Conservation (phyloP, 345 rosid species). For the Eucalyptus erythrocorys region DNA sequence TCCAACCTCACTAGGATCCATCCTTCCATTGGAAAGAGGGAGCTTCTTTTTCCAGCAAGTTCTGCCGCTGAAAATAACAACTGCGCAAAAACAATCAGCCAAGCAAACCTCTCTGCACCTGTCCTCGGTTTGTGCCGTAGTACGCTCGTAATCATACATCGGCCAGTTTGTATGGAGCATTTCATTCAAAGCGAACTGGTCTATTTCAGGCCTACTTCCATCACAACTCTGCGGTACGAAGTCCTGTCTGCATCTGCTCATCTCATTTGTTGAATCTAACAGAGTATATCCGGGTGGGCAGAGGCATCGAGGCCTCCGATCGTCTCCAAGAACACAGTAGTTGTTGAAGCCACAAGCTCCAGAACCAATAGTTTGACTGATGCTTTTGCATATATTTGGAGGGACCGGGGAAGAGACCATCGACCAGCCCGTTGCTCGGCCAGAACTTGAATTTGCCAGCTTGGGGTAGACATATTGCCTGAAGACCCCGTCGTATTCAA, state of each 20-base stretch:
- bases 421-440: accelerated
- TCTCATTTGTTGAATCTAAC: no score
- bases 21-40: no score
- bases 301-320: accelerated
- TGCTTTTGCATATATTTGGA: accelerated
- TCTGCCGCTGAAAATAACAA: accelerated
- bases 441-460: no score
- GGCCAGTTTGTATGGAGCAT: accelerated
- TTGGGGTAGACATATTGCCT: no score
- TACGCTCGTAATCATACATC: accelerated
- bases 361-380: accelerated
- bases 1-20: accelerated
- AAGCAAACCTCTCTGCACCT: accelerated
- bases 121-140: accelerated
- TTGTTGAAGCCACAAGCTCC: no score
- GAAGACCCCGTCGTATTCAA: no score
- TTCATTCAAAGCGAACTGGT: accelerated
- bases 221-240: accelerated
- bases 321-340: no score
- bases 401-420: accelerated
- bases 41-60: no score
- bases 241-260: no score
- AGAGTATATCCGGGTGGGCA: no score
- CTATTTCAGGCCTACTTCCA: no score
- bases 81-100: no score